These are phyloP conservation scores for Nematocida displodere DNA, from an alignment of 371 early-diverging fungal genomes.

Conservation along the genomic window DNA sequence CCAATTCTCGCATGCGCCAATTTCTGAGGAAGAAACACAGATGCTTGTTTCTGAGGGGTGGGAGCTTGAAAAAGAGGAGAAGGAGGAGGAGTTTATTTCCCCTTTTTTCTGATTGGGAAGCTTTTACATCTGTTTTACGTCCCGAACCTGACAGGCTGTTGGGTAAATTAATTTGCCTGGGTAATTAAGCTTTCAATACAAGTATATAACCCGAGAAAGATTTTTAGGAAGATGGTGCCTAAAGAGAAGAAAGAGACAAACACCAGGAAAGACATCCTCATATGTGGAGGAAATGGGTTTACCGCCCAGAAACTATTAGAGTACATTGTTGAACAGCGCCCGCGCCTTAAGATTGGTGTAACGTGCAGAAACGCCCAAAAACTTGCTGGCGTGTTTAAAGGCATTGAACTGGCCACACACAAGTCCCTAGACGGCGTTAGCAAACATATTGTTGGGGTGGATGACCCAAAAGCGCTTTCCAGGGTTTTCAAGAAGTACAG, in stretches of 20 bases:
- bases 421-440: constrained; percentile 15
- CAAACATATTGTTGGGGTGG: constrained; percentile 68
- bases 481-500: constrained; percentile 68
- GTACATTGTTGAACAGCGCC: constrained; percentile 66
- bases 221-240: too few relatives aligned
- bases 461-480: constrained; percentile 68
- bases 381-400: constrained; percentile 45
- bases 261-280: constrained; percentile 68
- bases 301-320: constrained; percentile 72
- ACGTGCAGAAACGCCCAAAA: constrained; percentile 70
- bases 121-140: too few relatives aligned
- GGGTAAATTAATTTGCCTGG: too few relatives aligned
- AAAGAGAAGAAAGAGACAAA: too few relatives aligned
- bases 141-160: too few relatives aligned
- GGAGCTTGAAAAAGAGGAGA: constrained; percentile 47
- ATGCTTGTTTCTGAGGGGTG: constrained; percentile 49
- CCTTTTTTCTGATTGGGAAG: constrained; percentile 23
- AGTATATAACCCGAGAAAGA: too few relatives aligned
- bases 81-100: constrained; percentile 51
- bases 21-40: constrained; percentile 49
- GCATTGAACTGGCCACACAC: constrained; percentile 46
- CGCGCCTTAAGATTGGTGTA: constrained; percentile 67
- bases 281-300: constrained; percentile 80
- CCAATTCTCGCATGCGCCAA: constrained; percentile 61
- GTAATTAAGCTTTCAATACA: too few relatives aligned